A percentile compares a stretch with the other conserved stretches of the same genome.
Conservation (phyloP, 257 asterid species). For the Solanum sitiens region DNA sequence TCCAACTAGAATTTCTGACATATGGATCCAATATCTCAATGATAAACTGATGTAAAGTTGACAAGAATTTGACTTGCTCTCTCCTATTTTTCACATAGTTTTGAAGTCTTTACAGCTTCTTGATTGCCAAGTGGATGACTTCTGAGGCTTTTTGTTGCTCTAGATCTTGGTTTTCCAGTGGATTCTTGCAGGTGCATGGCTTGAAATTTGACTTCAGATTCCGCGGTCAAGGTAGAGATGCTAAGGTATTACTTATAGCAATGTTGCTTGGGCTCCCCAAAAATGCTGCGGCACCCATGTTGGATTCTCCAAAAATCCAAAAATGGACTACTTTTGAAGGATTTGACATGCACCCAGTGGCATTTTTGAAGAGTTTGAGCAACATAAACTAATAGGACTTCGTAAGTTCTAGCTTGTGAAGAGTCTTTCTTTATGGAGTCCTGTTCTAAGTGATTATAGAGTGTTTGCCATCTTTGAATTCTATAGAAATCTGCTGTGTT, state of each 20-base stretch:
- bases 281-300: background rate
- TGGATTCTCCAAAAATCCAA: background rate
- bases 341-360: background rate
- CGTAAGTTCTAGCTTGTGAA: background rate
- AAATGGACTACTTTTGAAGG: background rate
- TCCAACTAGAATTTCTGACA: background rate
- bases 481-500: too few relatives aligned
- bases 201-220: background rate
- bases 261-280: background rate
- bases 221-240: background rate
- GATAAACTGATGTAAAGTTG: background rate
- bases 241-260: background rate
- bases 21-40: background rate
- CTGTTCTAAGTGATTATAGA: background rate
- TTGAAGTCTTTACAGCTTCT: background rate
- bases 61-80: background rate
- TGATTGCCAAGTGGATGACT: background rate
- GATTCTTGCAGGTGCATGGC: background rate
- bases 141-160: background rate
- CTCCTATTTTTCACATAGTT: background rate
- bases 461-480: background rate
- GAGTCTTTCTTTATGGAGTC: background rate
- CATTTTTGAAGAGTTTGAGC: background rate
- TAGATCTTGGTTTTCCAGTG: background rate
- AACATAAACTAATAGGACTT: background rate